Evolutionary conservation across 768 basidiomycete species (phyloP), one percentile per base, ranked within the genome.

Genomic region (Austroboletus eburneus): DNA sequence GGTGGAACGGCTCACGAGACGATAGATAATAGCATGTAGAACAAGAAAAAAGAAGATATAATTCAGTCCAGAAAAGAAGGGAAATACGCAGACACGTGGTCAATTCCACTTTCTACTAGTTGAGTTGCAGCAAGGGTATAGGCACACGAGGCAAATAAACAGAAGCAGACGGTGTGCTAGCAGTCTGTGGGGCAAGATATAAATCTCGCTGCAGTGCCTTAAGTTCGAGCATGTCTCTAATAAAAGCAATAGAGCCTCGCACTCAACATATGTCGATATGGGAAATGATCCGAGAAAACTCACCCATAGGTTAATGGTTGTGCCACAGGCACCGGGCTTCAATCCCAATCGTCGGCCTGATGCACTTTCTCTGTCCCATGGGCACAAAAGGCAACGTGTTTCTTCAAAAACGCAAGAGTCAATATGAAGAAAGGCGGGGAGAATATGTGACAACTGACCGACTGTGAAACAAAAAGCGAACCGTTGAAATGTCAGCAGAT

Each of bases 321-420:
- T 6, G 82, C 75, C 21, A 83, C 79, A 33, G 85, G 81, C 2
- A 75, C 73, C 3, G 87, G 86, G 2, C 83, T 85, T 14, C 87
- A 74, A 62, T 89, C 87, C 87, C 87, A 88, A 46, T 85, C 84
- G 61, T 89, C 87, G 3, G 83, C 87, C 24, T 73, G 63, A 58
- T 76, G 75, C 9, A 88, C 69, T 59, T 85, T 73, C 49, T 84
- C 79, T 12, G 69, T 66, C 43, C 73, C 75, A 2, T 75, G 68
- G 3, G 69, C 69, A 37, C 78, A 75, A 53, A 87, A 89, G 8
- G 75, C 76, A 24, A 89, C 87, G 25, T 73, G 75, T 66, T 87
- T 85, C 50, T 64, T 50, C 7, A 33, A 27, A 27, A 27, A n/a
- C n/a, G 27, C 27, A 27, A 27, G 27, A 5, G 27, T 13, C 33